These are phyloP conservation scores for Pulicaria dysenterica DNA, from an alignment of 129 eudicot genomes.

Conservation along the genomic window DNA sequence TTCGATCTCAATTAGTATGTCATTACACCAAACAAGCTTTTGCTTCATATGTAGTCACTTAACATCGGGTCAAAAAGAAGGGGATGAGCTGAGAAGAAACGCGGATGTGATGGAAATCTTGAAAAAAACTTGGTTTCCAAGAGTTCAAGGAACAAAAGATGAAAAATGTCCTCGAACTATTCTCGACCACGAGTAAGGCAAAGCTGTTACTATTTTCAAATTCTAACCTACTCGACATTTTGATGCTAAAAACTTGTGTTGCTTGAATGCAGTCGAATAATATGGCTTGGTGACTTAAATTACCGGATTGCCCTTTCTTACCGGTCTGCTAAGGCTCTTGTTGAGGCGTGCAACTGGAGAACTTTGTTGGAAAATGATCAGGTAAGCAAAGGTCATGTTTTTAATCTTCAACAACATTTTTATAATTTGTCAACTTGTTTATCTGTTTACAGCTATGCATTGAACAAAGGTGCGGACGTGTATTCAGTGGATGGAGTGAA, in stretches of 20 bases:
- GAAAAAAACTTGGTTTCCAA: conserved; percentile 80
- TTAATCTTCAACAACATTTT: background rate
- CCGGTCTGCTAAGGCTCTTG: conserved; percentile 81
- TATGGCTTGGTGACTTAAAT: conserved; percentile 98
- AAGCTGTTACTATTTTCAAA: background rate
- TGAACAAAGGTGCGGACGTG: conserved; percentile 78
- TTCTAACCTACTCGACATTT: background rate
- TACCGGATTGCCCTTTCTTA: conserved; percentile 82
- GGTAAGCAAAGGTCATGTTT: conserved; percentile 37
- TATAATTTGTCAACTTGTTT: background rate
- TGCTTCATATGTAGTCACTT: conserved; percentile 93
- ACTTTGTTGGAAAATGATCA: conserved; percentile 87
- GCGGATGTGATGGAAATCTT: conserved; percentile 84
- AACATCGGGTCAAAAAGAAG: conserved; percentile 88
- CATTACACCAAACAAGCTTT: conserved; percentile 89
- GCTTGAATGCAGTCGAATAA: conserved; percentile 60
- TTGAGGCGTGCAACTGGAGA: conserved; percentile 85
- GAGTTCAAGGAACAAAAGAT: conserved; percentile 61
- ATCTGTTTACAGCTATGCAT: conserved; percentile 55
- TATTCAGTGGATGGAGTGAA: conserved; percentile 87
- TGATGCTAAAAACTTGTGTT: conserved; percentile 18
- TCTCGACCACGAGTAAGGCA: conserved; percentile 78
- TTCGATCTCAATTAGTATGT: conserved; percentile 86
- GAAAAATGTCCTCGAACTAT: conserved; percentile 76
- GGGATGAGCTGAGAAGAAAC: conserved; percentile 82